Evolutionary conservation across 73 alveolate genomes (phyloP).

Genomic region (Paramecium tetraurelia): DNA sequence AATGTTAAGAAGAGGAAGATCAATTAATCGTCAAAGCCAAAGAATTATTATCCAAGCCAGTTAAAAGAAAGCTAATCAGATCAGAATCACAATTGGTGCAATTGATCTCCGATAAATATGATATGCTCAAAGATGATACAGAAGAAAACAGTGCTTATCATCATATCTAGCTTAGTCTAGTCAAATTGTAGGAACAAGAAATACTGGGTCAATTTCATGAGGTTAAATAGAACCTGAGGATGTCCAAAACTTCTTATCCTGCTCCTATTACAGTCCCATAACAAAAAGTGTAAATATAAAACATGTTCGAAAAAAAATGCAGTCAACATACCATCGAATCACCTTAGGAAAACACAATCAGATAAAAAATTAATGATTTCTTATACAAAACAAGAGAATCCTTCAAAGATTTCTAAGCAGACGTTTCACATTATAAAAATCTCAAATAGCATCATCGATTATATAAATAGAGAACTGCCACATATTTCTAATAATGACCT

Average conservation of each 20-base stretch:
- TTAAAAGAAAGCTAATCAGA: background rate
- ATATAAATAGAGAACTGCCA: constrained; percentile 19
- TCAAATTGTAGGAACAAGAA: constrained; percentile 2
- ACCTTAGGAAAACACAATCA: background rate
- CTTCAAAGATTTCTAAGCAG: background rate
- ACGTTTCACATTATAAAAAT: background rate
- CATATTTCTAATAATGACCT: background rate
- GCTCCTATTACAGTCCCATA: background rate
- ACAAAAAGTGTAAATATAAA: background rate
- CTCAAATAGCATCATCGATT: background rate
- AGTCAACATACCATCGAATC: background rate
- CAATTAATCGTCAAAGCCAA: background rate
- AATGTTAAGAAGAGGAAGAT: background rate
- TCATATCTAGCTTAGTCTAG: background rate
- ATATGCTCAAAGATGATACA: background rate
- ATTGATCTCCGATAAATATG: background rate
- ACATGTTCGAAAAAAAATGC: background rate
- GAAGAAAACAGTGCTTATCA: constrained; percentile 12
- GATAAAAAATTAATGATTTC: background rate
- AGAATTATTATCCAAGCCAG: background rate
- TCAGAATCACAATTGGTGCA: background rate
- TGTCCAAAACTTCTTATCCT: background rate
- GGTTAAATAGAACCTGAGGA: background rate
- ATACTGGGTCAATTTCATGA: background rate
- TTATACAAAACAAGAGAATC: background rate